Percentiles rank a stretch among this genome's conserved stretches.
Conservation (phyloP, 2,329 filamentous ascomycete genomes). For the Verruconis gallopava region DNA sequence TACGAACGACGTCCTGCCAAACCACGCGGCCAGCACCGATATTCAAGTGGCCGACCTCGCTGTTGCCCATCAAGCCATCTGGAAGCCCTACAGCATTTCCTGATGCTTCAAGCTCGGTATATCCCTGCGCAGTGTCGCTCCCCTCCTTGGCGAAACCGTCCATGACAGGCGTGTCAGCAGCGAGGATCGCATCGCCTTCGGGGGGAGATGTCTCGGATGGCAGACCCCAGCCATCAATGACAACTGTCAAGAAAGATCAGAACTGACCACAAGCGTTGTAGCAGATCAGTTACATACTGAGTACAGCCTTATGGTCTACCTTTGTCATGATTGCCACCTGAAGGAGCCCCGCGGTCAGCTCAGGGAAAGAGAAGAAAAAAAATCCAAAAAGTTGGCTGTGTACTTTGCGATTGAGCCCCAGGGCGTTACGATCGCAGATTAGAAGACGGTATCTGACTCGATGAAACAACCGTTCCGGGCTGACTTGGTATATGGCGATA, state of each 20-base stretch:
- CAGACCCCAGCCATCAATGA: conserved; percentile 98
- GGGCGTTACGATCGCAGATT: background rate
- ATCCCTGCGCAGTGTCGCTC: conserved; percentile 68
- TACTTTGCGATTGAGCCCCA: background rate
- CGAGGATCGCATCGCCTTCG: conserved; percentile 88
- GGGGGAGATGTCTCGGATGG: conserved; percentile 67
- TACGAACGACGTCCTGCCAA: conserved; percentile 93
- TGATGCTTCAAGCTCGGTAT: conserved; percentile 86
- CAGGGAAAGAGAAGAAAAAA: too few species aligned
- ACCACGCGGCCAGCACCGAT: conserved; percentile 95
- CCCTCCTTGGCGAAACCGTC: conserved; percentile 58
- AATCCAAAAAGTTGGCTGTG: too few species aligned
- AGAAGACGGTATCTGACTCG: background rate
- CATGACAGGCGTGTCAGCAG: conserved; percentile 89
- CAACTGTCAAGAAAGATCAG: conserved; percentile 53
- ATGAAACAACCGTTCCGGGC: background rate
- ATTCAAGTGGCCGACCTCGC: conserved; percentile 96
- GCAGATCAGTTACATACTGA: conserved; percentile 48
- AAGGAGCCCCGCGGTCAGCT: background rate
- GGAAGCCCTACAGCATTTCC: conserved; percentile 91
- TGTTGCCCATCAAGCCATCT: conserved; percentile 97
- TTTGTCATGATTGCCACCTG: conserved; percentile 41
- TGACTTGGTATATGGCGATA: background rate
- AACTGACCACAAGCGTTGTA: conserved; percentile 44
- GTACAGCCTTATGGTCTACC: conserved; percentile 56